A percentile compares a stretch with the other conserved stretches of the same genome.
Evolutionary conservation across 768 basidiomycete genomes (phyloP).

Genomic region (Serpula lacrymans): DNA sequence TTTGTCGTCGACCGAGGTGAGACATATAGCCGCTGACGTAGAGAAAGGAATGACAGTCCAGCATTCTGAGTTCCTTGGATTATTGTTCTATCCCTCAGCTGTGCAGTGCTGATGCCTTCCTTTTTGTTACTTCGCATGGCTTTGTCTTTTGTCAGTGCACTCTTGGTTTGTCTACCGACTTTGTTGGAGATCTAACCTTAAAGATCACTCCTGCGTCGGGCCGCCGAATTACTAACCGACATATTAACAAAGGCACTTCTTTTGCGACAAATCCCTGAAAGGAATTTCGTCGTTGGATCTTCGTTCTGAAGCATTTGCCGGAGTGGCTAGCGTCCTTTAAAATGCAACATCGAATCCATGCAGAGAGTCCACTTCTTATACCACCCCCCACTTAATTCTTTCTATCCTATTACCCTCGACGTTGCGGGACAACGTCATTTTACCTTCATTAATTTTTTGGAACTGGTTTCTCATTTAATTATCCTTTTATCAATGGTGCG

Average conservation of each 20-base stretch:
- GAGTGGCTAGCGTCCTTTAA: constrained; percentile 19
- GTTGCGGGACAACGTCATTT: constrained; percentile 46
- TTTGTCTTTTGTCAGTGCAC: no score
- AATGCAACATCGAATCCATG: not conserved
- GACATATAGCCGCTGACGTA: no score
- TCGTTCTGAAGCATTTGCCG: constrained; percentile 5
- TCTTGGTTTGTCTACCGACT: no score
- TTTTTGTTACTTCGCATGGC: no score
- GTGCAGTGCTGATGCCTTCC: no score
- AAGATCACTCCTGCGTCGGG: no score
- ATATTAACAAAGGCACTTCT: constrained; percentile 20
- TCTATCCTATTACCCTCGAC: constrained; percentile 21
- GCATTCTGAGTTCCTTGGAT: no score
- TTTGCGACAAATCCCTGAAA: constrained; percentile 7
- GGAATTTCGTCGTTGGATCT: constrained; percentile 7
- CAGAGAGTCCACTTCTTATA: constrained; percentile 2
- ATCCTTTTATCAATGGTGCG: constrained; percentile 5
- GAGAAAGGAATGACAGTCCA: no score
- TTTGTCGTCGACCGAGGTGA: constrained; percentile 1
- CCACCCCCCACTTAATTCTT: constrained; percentile 9
- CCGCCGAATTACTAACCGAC: constrained; percentile 3
- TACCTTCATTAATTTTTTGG: constrained; percentile 16
- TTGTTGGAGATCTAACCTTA: no score
- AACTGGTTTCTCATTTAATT: constrained; percentile 1
- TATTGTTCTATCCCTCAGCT: no score